phyloP scores from a whole-genome alignment of 164 flowering plant genomes.

The Malania oleifera region DNA sequence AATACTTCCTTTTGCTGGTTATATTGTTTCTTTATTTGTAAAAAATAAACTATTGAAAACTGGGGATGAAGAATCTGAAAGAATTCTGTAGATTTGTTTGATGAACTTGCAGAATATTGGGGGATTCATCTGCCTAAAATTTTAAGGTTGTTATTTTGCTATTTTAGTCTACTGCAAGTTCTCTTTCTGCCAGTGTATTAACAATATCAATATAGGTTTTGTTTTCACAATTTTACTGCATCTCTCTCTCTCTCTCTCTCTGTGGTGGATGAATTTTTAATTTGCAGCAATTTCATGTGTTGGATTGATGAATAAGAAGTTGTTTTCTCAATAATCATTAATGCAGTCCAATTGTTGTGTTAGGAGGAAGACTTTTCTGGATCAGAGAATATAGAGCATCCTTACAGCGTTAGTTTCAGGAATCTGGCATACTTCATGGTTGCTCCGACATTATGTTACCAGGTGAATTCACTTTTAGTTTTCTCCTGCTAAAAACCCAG shows the following conservation, averaged over 20 bases:
- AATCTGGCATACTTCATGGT: constrained; percentile 89
- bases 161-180: not conserved
- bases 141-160: too few species aligned
- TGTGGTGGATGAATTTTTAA: not conserved
- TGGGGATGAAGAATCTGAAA: too few species aligned
- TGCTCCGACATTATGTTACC: constrained; percentile 96
- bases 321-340: not conserved
- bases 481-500: not conserved
- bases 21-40: too few species aligned
- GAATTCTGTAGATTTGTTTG: too few species aligned
- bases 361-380: constrained; percentile 40
- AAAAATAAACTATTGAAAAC: too few species aligned
- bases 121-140: not conserved
- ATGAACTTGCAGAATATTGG: not conserved
- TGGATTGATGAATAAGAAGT: not conserved
- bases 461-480: constrained; percentile 40
- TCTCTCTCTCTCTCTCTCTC: not conserved
- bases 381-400: constrained; percentile 27
- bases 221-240: not conserved
- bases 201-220: not conserved
- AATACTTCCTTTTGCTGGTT: too few species aligned
- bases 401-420: constrained; percentile 49
- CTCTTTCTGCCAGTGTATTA: not conserved
- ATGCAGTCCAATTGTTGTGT: constrained; percentile 13
- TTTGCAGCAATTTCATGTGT: not conserved